Evolutionary conservation across 108 stramenopile genomes (phyloP), one percentile per base, ranked within the genome.

Genomic region (Nannochloropsis salina): DNA sequence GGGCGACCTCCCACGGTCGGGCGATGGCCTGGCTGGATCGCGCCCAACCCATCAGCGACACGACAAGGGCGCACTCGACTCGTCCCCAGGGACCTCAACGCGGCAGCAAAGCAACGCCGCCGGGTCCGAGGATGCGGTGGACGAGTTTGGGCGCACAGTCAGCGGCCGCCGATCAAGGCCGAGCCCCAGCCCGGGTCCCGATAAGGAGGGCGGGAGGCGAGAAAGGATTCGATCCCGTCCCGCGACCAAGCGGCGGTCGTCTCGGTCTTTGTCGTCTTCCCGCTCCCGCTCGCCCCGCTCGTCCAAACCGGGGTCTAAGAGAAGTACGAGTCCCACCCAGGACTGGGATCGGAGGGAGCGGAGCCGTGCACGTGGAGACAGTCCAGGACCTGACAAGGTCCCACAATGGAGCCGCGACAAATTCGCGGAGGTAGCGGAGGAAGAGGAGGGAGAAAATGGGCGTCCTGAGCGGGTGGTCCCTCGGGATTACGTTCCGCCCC

Each of bases 101-200:
- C 31, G 31, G 31, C 61, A 74, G 20, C 61, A 74, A 74, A 74
- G 61, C 61, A n/a, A 74, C 61, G 61, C 61, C n/a, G 61, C 61
- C 8, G 4, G 61, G 61, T n/a, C 61, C n/a, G 15, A n/a, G 61
- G 61, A n/a, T 0, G 61, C 15, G 61, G 6, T 74, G 4, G 61
- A 74, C n/a, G 61, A 74, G n/a, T 74, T 74, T 74, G 61, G 61
- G 20, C 61, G 61, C 61, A 74, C 61, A 15, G n/a, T n/a, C 61
- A 74, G 20, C 6, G 4, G 4, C 20, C 61, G n/a, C 61, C 15
- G 8, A 74, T n/a, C 61, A 15, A 74, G 61, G 61, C 61, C 61
- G 4, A 74, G 2, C 61, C 61, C 20, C 61, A 74, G 61, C 61
- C 15, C 20, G 15, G n/a, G 61, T n/a, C 15, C 20, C 61, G n/a